Evolutionary conservation across 2,329 filamentous ascomycete species (phyloP), one percentile per base, ranked within the genome.

Genomic region (Colletotrichum sp.): DNA sequence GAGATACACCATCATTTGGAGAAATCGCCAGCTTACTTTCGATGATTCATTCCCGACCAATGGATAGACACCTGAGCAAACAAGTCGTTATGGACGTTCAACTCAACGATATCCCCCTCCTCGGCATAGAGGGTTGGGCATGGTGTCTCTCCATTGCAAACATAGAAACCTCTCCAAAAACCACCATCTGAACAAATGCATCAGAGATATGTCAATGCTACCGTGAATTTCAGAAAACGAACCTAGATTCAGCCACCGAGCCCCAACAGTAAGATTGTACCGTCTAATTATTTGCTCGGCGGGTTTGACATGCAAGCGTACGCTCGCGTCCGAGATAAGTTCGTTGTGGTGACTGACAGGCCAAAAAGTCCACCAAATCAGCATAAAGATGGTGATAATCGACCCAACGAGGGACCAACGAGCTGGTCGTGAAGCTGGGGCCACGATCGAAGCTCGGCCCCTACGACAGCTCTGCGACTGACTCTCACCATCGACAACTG

Each of bases 201-300:
- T 48, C 15, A 68, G 28, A 30, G 4, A 22, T 32, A 2, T 4
- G 2, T 32, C 60, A 8, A 2, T 5, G 9, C 2, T 3, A 13
- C 8, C 0, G 28, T 36, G 32, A 12, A 11, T 1, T 22, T 22
- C 3, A 7, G 9, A 19, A 5, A 28, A 61, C 36, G 9, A 13
- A 70, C 71, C 71, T 59, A 74, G 6, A 22, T 74, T 74, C 67
- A 74, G 34, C 71, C 71, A 74, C 3, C 71, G 22, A 2, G 66
- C 71, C 4, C 71, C 71, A 9, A 74, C 34, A 0, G 71, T 71
- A 11, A 74, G 44, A 55, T 70, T 65, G 15, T 74, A 74, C 3
- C 44, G 16, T 27, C 71, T 44, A 7, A 39, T 22, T 19, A 55
- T 3, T 55, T 72, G 64, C 3, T 68, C 9, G 16, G 19, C 6